A percentile compares a stretch with the other conserved stretches of the same genome.
Conservation (phyloP, 176 grass and related monocot species). For the Rhynchospora breviuscula region DNA sequence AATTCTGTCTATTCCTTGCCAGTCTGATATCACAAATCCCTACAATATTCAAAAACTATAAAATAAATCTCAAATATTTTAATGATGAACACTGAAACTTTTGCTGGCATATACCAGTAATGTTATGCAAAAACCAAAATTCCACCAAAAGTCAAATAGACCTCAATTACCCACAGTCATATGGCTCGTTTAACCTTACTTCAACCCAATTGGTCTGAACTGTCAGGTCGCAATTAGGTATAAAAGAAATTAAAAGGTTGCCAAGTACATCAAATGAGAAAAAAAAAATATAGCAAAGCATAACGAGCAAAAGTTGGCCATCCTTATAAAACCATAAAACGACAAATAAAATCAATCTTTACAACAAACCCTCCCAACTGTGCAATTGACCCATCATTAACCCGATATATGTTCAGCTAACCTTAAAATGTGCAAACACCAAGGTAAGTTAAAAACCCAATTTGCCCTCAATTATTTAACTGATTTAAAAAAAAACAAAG, state of each 20-base stretch:
- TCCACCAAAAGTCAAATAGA: neutral
- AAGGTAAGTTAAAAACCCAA: neutral
- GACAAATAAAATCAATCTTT: neutral
- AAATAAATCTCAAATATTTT: neutral
- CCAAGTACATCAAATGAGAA: neutral
- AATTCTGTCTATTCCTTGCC: conserved; percentile 84
- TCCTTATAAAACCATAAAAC: neutral
- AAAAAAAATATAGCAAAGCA: neutral
- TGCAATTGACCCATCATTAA: neutral
- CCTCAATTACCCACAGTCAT: neutral
- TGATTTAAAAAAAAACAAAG: neutral
- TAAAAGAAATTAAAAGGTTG: neutral
- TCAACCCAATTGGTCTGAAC: neutral
- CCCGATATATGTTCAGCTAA: neutral
- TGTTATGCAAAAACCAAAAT: neutral
- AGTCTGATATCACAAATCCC: conserved; percentile 98
- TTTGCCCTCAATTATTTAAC: neutral
- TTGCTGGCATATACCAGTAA: neutral
- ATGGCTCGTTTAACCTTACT: neutral
- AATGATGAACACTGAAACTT: neutral
- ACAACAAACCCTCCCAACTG: neutral
- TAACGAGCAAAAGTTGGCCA: neutral
- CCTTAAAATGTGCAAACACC: neutral
- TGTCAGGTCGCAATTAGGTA: neutral
- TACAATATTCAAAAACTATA: conserved; percentile 32